These are phyloP conservation scores for Cercospora sp. DNA, from an alignment of 2,329 filamentous ascomycete genomes.

Conservation along the genomic window DNA sequence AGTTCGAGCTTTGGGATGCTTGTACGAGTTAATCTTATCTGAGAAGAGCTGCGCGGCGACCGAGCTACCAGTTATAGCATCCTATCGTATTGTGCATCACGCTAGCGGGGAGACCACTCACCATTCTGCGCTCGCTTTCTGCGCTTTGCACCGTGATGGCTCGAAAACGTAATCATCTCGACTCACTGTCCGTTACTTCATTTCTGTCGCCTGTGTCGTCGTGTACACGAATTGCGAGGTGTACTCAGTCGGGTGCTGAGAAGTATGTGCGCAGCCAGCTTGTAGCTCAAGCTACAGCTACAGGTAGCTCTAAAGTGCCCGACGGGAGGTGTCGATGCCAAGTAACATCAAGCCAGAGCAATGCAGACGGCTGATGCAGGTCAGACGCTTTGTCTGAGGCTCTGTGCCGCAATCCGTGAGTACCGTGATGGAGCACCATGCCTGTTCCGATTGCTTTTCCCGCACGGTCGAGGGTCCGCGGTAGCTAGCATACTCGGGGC, in stretches of 20 bases:
- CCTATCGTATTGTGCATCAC: conserved; percentile 1
- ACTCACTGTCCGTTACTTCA: background rate
- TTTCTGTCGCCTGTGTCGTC: conserved; percentile 7
- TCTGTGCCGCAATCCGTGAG: background rate
- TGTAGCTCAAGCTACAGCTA: background rate
- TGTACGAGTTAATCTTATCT: background rate
- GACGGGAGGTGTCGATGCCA: background rate
- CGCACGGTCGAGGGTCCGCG: background rate
- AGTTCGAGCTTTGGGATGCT: background rate
- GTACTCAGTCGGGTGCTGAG: background rate
- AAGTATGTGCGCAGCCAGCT: background rate
- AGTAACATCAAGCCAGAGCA: background rate
- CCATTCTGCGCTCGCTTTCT: conserved; percentile 3
- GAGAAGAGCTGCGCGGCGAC: background rate
- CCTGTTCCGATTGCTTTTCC: background rate
- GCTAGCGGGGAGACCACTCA: background rate
- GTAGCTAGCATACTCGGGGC: background rate
- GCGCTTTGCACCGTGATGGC: conserved; percentile 16
- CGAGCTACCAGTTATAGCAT: background rate
- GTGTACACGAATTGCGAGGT: background rate
- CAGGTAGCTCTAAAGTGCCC: background rate
- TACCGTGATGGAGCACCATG: background rate
- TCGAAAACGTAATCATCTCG: conserved; percentile 1
- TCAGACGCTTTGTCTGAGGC: conserved; percentile 1
- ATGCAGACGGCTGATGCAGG: conserved; percentile 1